Evolutionary conservation across 1,139 yeast genomes (phyloP), one percentile per base, ranked within the genome.

Genomic region (Nakaseomyces uthaithaninus): DNA sequence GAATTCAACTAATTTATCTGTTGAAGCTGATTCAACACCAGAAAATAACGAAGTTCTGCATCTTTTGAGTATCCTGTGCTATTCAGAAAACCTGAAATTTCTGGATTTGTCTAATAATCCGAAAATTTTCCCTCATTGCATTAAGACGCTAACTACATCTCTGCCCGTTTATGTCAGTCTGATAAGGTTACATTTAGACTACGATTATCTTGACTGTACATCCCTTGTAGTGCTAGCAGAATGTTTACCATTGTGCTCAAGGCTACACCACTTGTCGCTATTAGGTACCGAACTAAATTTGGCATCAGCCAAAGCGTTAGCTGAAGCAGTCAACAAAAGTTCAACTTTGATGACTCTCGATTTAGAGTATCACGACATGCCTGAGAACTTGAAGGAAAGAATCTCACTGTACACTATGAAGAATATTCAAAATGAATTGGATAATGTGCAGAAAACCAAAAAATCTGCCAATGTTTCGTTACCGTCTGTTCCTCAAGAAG

Each of bases 71-170:
- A 47, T 57, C 4, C 52, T 71, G 30, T 63, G 75, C 8, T 65
- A 62, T 44, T 64, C 78, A 22, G 80, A 78, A 16, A 67, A 70
- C 36, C 66, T 82, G 51, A 71, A 69, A 51, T 81, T 78, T 56
- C 63, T 82, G 46, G 91, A 82, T 56, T 52, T 81, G 15, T 80
- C 87, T 3, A 77, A 79, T 46, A 82, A 81, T 55, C 73, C 74
- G 26, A 64, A 67, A 40, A 60, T 81, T 12, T 80, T 81, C 51
- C 72, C 72, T 7, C 68, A 69, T 43, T 50, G 62, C 24, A 52
- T 60, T 41, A 45, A 45, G 9, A 48, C 60, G 8, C 63, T 80
- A 39, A 64, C 73, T 1, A 67, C 73, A 22, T 72, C 69, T 46
- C 58, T 80, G 34, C 89, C 91, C 2, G 63, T 78, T 26, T 77